A percentile compares a stretch with the other conserved stretches of the same genome.
Conservation (phyloP, 2,329 filamentous ascomycete species). For the Apiospora marii region DNA sequence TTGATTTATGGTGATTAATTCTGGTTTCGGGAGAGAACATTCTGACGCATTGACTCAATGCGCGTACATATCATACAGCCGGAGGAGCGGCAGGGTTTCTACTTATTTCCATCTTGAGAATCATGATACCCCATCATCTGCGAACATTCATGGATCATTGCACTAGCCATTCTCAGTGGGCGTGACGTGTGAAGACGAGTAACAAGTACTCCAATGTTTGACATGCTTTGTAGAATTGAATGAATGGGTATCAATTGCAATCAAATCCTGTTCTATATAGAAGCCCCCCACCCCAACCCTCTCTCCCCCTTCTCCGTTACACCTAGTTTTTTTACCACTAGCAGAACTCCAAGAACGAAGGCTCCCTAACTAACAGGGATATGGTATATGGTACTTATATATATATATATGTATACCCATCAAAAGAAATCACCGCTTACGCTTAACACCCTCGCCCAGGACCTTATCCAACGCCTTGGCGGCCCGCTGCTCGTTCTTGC, state of each 20-base stretch:
- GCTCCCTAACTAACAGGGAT: slow-evolving; percentile 14
- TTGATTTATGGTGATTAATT: slow-evolving; percentile 18
- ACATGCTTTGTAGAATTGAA: slow-evolving; percentile 3
- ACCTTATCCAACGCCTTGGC: slow-evolving; percentile 60
- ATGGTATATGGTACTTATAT: background rate
- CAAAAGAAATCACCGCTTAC: slow-evolving; percentile 51
- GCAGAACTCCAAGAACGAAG: slow-evolving; percentile 15
- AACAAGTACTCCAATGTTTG: background rate
- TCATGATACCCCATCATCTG: slow-evolving; percentile 14
- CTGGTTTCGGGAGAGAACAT: background rate
- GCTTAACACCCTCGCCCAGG: slow-evolving; percentile 55
- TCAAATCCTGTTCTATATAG: slow-evolving; percentile 19
- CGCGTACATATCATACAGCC: background rate
- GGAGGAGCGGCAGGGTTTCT: background rate
- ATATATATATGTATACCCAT: background rate
- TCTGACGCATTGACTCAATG: background rate
- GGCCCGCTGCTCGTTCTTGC: slow-evolving; percentile 65
- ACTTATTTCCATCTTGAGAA: slow-evolving; percentile 7
- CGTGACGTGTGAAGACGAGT: too few species aligned
- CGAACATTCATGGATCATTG: background rate
- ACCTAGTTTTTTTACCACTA: background rate
- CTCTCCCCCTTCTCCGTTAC: background rate
- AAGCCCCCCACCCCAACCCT: background rate
- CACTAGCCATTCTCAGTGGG: background rate
- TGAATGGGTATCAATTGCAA: slow-evolving; percentile 17